A percentile compares a stretch with the other conserved stretches of the same genome.
Conservation (phyloP, 176 grass and related monocot species). For the barley (Hordeum vulgare) region DNA sequence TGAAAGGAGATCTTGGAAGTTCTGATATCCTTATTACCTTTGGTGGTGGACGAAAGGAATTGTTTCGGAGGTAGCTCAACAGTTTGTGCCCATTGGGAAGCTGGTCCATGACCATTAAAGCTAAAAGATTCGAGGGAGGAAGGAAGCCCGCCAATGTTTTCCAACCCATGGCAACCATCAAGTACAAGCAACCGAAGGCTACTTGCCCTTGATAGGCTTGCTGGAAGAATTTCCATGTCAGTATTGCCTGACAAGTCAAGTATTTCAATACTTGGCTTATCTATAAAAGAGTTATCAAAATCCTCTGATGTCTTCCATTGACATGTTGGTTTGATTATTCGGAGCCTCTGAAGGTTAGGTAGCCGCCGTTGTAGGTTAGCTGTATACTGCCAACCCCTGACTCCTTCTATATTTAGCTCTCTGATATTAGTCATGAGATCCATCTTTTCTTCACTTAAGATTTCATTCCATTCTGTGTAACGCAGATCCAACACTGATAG, state of each 20-base stretch:
- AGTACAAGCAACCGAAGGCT: not conserved
- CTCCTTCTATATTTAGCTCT: not conserved
- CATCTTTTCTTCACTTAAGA: not conserved
- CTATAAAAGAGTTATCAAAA: not conserved
- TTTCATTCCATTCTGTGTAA: not conserved
- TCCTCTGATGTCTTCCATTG: not conserved
- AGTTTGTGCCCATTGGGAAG: not conserved
- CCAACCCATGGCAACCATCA: not conserved
- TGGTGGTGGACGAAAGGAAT: not conserved
- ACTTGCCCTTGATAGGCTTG: not conserved
- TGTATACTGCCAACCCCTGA: not conserved
- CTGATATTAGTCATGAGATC: not conserved
- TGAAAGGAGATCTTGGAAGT: not conserved
- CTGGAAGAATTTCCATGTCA: not conserved
- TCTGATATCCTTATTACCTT: not conserved
- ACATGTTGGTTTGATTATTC: not conserved
- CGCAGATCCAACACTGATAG: not conserved
- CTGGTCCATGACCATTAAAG: not conserved
- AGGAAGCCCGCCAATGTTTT: not conserved
- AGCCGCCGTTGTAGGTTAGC: not conserved
- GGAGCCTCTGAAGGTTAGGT: not conserved
- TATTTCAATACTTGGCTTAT: not conserved
- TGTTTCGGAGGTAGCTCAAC: not conserved
- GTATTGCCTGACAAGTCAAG: not conserved
- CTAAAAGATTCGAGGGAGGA: not conserved